Evolutionary conservation across 176 grass and related monocot species (phyloP).

Genomic region (Calamus simplicifolius): DNA sequence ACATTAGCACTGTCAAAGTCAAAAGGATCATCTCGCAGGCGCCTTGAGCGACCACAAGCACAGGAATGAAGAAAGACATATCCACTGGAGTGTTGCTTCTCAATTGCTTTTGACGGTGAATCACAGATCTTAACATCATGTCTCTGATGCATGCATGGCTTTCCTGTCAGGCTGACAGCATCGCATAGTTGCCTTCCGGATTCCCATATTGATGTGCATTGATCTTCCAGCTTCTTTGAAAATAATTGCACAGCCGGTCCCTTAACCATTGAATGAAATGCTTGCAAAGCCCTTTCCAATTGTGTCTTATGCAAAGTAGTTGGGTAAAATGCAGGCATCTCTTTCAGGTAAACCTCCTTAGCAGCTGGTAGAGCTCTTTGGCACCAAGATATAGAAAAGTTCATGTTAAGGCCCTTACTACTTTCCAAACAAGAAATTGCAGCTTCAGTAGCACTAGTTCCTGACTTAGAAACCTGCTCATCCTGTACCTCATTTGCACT

Average conservation of each 20-base stretch:
- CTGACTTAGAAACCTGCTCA: conserved; percentile 24
- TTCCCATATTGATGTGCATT: conserved; percentile 79
- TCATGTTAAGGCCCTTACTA: conserved; percentile 56
- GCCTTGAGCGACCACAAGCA: conserved; percentile 76
- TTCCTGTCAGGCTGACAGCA: conserved; percentile 71
- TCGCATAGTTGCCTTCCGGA: conserved; percentile 93
- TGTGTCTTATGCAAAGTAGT: conserved; percentile 59
- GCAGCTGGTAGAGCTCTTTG: conserved; percentile 73
- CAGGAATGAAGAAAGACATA: conserved; percentile 93
- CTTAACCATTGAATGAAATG: conserved; percentile 74
- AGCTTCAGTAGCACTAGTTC: conserved; percentile 35
- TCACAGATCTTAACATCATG: conserved; percentile 22
- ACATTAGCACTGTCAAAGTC: conserved; percentile 71
- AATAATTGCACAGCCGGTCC: conserved; percentile 63
- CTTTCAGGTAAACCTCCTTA: conserved; percentile 70
- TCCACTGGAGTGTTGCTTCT: conserved; percentile 60
- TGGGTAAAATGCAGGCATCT: conserved; percentile 73
- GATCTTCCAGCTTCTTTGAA: conserved; percentile 74
- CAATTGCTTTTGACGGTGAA: conserved; percentile 23
- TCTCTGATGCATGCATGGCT: conserved; percentile 67
- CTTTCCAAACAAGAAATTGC: conserved; percentile 70
- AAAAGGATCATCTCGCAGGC: conserved; percentile 81
- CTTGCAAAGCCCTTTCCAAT: conserved; percentile 62
- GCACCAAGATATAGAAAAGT: conserved; percentile 93
- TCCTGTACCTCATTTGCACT: conserved; percentile 23